These are phyloP conservation scores for Persicaria tinctoria DNA, from an alignment of 148 eudicot species.

Conservation along the genomic window DNA sequence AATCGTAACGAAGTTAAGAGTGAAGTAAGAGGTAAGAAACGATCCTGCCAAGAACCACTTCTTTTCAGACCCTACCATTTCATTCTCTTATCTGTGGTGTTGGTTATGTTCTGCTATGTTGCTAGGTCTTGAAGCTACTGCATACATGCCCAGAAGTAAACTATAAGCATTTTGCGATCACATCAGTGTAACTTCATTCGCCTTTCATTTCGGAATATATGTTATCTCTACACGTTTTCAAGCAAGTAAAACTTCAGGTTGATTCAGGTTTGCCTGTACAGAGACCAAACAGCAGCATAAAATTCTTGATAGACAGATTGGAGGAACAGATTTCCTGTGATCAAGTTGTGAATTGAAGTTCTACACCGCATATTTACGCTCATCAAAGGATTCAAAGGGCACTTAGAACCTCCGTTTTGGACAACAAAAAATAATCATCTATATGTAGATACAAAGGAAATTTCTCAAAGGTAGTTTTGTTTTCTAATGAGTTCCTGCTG, in stretches of 20 bases:
- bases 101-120: neutral
- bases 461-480: neutral
- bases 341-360: neutral
- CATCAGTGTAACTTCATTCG: neutral
- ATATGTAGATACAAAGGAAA: neutral
- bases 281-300: neutral
- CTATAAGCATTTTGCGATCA: neutral
- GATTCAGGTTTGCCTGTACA: neutral
- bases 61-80: neutral
- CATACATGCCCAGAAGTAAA: neutral
- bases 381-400: neutral
- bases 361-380: neutral
- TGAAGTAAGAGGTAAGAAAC: constrained; percentile 3
- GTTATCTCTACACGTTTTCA: neutral
- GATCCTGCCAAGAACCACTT: neutral
- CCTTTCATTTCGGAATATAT: neutral
- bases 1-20: neutral
- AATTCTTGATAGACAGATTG: neutral
- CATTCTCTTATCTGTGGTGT: neutral
- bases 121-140: constrained; percentile 8
- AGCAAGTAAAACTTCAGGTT: neutral
- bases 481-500: neutral
- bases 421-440: neutral
- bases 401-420: neutral
- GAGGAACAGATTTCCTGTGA: neutral